Evolutionary conservation across 805 yeast genomes (phyloP), one percentile per base, ranked within the genome.

Genomic region (Sugiyamaella americana): DNA sequence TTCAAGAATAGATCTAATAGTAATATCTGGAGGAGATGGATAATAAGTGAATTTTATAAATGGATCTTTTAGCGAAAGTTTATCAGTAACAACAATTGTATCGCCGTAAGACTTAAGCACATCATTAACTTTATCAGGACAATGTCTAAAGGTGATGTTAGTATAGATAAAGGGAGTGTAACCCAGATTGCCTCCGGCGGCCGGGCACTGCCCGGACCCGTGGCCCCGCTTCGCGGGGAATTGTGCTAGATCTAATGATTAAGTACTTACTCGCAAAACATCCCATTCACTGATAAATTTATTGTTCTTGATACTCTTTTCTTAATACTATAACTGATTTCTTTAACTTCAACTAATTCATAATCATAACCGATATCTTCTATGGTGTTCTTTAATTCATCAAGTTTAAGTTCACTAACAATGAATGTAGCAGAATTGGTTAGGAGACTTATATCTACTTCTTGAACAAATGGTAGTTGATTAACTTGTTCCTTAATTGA

Each of bases 301-400:
- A 83, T 74, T 0, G 79, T 70, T 53, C 91, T 70, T 2, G 82
- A 68, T 39, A 64, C 68, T 37, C 69, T 70, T 50, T 73, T 71
- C 2, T 71, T 67, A n/a, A 74, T 69, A 1, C 75, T 69, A 49
- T 72, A 74, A 52, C 71, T 71, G 32, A 74, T 69, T 41, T 69
- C 71, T 26, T 68, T 69, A 4, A 68, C 63, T 4, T 65, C 64
- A n/a, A 78, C 54, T 8, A 76, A 54, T 20, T 73, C 74, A 53
- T 74, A 79, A 11, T 78, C 85, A 62, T 76, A 84, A 3, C 93
- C 91, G 43, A 77, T 65, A 57, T 82, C 84, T 52, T 80, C 86
- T 26, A 84, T 67, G 0, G 78, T 64, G 20, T 72, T 74, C 48
- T 71, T 65, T 35, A 84, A 64, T 21, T 54, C 62, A 0, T 66